A percentile compares a stretch with the other conserved stretches of the same genome.
Evolutionary conservation across 495 filamentous ascomycete species (phyloP).

Genomic region (Cercophora scortea): DNA sequence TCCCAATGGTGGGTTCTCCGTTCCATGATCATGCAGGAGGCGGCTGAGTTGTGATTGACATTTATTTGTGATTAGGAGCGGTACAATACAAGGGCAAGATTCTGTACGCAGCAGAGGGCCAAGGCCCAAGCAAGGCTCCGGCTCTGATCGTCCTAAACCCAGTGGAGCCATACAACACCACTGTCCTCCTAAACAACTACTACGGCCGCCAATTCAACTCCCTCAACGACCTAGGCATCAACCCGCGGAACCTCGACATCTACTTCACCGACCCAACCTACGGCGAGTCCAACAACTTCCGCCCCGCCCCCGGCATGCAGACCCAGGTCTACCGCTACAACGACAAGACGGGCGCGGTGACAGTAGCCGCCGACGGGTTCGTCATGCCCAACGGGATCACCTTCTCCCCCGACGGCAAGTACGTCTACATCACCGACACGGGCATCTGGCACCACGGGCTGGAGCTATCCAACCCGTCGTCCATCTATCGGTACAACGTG

Average conservation of each 20-base stretch:
- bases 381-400: conserved; percentile 49
- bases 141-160: conserved; percentile 41
- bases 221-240: conserved; percentile 49
- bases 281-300: conserved; percentile 50
- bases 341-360: conserved; percentile 36
- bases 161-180: conserved; percentile 40
- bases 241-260: conserved; percentile 43
- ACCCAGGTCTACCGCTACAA: conserved; percentile 51
- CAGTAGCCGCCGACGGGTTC: conserved; percentile 49
- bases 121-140: conserved; percentile 34
- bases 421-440: conserved; percentile 51
- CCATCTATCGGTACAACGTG: conserved; percentile 37
- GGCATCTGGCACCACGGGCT: conserved; percentile 29
- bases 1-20: conserved; percentile 35
- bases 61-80: conserved; percentile 23
- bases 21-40: not conserved
- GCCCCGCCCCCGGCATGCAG: conserved; percentile 41
- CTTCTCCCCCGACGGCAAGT: conserved; percentile 45
- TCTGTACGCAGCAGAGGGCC: conserved; percentile 39
- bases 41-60: not conserved
- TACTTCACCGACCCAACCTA: conserved; percentile 63
- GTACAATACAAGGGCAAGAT: conserved; percentile 41
- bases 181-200: conserved; percentile 43
- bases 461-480: conserved; percentile 25
- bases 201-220: conserved; percentile 54